Base-by-base conservation (phyloP, 176 grass and related monocot genomes). In the Carex cristatella region DNA sequence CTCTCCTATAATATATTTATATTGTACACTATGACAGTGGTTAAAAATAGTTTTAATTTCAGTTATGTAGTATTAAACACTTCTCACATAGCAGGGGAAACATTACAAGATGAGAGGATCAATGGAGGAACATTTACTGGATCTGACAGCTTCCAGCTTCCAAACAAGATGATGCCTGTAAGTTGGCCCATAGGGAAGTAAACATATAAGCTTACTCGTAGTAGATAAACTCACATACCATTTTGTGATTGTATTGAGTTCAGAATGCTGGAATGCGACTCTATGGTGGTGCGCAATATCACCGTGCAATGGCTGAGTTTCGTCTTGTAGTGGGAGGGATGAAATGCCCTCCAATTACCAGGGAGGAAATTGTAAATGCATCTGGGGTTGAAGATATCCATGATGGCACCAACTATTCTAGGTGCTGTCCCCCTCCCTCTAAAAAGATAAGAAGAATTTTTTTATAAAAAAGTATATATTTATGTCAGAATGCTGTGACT, bases 331-430 rank as follows among this genome's bases (percentile, higher is more conserved):
- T 91, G 90, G 89, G 92, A 87, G 92, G 87, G 88, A 90, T 93
- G 44, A 97, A 91, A 77, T 97, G 92, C 56, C 90, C 92, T 88
- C 91, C 92, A 75, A 94, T 97, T 73, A 94, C 87, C 69, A 98
- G 91, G 87, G 95, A 94, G 88, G 95, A 98, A 92, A 93, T 98
- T 86, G 91, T 98, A 84, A 98, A 98, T 88, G 95, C 95, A 75
- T 98, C 83, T 92, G 95, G 95, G n/a, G 92, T 98, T 89, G 95
- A 98, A 91, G 95, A 98, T 89, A 93, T 98, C 90, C 95, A 98
- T 87, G 95, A 98, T 67, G 95, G 95, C 19, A 94, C 95, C 37
- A 98, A 98, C 72, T 98, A 94, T 81, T 98, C 95, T 16, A 94
- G 92, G 95, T 98, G 72, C 12, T 90, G 73, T 82, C 14, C 70